phyloP scores from a whole-genome alignment of 495 filamentous ascomycete genomes.

The Emericellopsis terricola region DNA sequence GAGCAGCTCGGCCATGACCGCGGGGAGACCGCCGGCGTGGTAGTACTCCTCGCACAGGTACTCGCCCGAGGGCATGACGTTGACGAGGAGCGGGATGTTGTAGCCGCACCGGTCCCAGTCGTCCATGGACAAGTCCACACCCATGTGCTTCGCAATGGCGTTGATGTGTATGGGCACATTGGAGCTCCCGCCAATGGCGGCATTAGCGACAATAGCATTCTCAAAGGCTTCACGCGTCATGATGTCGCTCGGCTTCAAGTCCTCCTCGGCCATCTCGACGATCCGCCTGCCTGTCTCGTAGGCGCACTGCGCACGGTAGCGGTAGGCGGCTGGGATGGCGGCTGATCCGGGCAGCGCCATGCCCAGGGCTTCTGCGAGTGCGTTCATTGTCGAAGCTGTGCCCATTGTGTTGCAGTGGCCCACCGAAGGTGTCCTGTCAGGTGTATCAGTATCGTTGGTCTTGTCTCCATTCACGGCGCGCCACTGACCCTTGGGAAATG shows the following conservation, averaged over 20 bases:
- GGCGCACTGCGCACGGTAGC: conserved; percentile 75
- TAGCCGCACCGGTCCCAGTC: conserved; percentile 82
- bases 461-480: too few relatives aligned
- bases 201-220: conserved; percentile 88
- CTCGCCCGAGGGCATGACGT: conserved; percentile 71
- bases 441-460: conserved; percentile 75
- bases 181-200: conserved; percentile 83
- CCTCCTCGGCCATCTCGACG: conserved; percentile 83
- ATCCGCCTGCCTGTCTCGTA: conserved; percentile 92
- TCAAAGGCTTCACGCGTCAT: conserved; percentile 70
- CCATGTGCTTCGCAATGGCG: conserved; percentile 64
- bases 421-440: conserved; percentile 85
- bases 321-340: conserved; percentile 82
- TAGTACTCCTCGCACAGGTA: conserved; percentile 86
- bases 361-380: conserved; percentile 84
- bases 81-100: conserved; percentile 80
- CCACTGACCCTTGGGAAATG: too few relatives aligned
- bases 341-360: conserved; percentile 90
- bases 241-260: conserved; percentile 86
- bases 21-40: conserved; percentile 60
- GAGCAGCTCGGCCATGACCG: conserved; percentile 68
- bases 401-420: conserved; percentile 96
- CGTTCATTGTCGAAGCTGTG: conserved; percentile 97
- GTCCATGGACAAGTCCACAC: conserved; percentile 71
- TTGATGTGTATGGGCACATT: conserved; percentile 77